Evolutionary conservation across 1,139 yeast genomes (phyloP).

Genomic region (Pichia sp.): DNA sequence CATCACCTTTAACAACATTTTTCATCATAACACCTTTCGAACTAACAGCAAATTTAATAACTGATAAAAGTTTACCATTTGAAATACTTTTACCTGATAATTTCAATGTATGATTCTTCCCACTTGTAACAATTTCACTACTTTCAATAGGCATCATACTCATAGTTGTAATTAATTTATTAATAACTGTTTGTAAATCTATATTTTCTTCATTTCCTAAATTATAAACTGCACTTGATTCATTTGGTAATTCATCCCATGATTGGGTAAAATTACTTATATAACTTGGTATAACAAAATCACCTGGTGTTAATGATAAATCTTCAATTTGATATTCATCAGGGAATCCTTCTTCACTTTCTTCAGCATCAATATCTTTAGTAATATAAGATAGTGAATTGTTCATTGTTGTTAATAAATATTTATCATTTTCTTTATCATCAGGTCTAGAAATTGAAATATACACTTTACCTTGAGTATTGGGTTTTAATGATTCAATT

Average conservation of each 20-base stretch:
- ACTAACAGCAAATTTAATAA: constrained; percentile 66
- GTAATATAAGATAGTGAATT: constrained; percentile 70
- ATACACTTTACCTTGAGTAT: constrained; percentile 66
- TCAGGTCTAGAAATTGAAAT: constrained; percentile 64
- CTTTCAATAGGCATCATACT: constrained; percentile 77
- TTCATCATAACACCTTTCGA: constrained; percentile 75
- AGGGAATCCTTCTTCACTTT: constrained; percentile 78
- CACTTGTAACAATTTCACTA: constrained; percentile 55
- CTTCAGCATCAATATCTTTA: constrained; percentile 72
- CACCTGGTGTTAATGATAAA: constrained; percentile 71
- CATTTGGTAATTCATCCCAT: constrained; percentile 66
- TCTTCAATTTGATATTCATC: constrained; percentile 92
- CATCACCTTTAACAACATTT: constrained; percentile 64
- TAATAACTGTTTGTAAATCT: constrained; percentile 46
- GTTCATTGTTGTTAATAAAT: constrained; percentile 37
- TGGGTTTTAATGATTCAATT: constrained; percentile 65
- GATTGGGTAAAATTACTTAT: constrained; percentile 68
- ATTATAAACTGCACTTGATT: constrained; percentile 56
- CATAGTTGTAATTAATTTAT: constrained; percentile 35
- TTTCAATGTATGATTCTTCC: constrained; percentile 60
- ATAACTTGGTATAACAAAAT: constrained; percentile 71
- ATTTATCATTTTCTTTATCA: constrained; percentile 15
- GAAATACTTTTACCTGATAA: constrained; percentile 74
- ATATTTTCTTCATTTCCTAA: constrained; percentile 34
- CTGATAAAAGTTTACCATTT: constrained; percentile 65